Base-by-base conservation (phyloP, 495 filamentous ascomycete species). In the Penicillium macrosclerotiorum region DNA sequence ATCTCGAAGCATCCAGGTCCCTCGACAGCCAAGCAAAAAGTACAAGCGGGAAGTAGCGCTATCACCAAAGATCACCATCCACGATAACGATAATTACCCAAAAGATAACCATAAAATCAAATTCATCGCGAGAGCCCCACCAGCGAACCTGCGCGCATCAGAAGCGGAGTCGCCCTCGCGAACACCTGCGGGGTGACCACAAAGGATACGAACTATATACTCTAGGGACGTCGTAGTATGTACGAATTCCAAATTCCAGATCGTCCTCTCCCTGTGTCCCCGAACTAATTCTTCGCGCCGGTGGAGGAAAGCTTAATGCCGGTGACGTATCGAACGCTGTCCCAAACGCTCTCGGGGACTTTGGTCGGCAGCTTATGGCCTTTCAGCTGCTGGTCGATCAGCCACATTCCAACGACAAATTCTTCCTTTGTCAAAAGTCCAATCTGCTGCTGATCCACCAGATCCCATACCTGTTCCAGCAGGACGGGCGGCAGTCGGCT, bases 381-480 rank as follows among this genome's bases (percentile, higher is more conserved):
- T 60, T 87, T 87, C 27, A 97, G 68, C 52, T 84, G 73, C 69
- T 95, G 89, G 65, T 98, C 93, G 42, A 98, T 82, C 35, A 98
- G 72, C 93, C 93, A 98, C 77, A 91, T 82, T 9, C 93, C 93
- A 30, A 96, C 90, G 23, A 96, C 86, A 65, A 96, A 96, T 75
- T 96, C 90, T 29, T 89, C 82, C 59, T 80, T 80, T 17, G 71
- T 75, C 43, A 98, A 65, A 30, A 68, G 59, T 2, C 88, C 88
- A 17, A 73, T 69, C 9, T 73, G 62, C 9, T 72, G 63, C 2
- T 76, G 59, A 65, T 95, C 88, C 13, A 97, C 92, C 8, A 97
- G 74, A 38, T 87, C 79, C 86, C 89, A 97, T 22, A 95, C 79
- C 62, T 89, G 85, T 31, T 81, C 88, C 30, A 97, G 71, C 54